These are phyloP conservation scores for Amphichorda felina DNA, from an alignment of 2,329 filamentous ascomycete species.

Conservation along the genomic window DNA sequence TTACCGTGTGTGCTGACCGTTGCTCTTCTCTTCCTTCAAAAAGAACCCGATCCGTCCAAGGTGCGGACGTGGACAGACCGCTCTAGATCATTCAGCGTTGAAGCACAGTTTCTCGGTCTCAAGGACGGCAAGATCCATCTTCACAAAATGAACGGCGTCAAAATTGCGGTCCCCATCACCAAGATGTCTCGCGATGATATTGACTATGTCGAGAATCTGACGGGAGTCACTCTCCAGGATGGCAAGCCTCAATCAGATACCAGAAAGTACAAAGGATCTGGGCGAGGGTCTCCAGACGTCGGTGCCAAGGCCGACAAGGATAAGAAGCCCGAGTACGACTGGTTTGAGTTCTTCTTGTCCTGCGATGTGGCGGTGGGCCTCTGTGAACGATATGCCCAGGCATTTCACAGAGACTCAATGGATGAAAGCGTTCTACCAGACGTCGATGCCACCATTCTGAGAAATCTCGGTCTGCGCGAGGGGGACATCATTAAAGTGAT, in stretches of 20 bases:
- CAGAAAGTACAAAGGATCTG: conserved; percentile 35
- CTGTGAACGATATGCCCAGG: conserved; percentile 87
- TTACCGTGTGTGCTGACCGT: conserved; percentile 1
- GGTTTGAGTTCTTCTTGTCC: conserved; percentile 96
- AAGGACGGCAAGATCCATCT: conserved; percentile 95
- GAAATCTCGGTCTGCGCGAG: conserved; percentile 86
- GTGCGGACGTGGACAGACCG: conserved; percentile 91
- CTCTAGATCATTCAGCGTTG: conserved; percentile 91
- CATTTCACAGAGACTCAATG: conserved; percentile 87
- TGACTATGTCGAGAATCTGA: conserved; percentile 82
- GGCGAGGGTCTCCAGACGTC: conserved; percentile 27
- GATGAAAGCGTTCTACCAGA: conserved; percentile 87
- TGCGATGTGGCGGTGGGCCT: conserved; percentile 87
- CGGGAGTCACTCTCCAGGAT: conserved; percentile 85
- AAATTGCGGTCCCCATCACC: conserved; percentile 87
- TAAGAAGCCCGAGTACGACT: conserved; percentile 74
- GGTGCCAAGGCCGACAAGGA: conserved; percentile 50
- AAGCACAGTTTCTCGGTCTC: conserved; percentile 89
- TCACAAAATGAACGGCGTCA: conserved; percentile 95
- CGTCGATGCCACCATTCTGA: conserved; percentile 70
- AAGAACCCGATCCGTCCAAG: conserved; percentile 74
- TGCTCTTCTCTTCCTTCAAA: neutral
- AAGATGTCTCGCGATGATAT: conserved; percentile 96
- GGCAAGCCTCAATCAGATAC: conserved; percentile 89
- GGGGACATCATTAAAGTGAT: conserved; percentile 95